Evolutionary conservation across 805 yeast species (phyloP), one percentile per base, ranked within the genome.

Genomic region (Wickerhamiella allomyrinae): DNA sequence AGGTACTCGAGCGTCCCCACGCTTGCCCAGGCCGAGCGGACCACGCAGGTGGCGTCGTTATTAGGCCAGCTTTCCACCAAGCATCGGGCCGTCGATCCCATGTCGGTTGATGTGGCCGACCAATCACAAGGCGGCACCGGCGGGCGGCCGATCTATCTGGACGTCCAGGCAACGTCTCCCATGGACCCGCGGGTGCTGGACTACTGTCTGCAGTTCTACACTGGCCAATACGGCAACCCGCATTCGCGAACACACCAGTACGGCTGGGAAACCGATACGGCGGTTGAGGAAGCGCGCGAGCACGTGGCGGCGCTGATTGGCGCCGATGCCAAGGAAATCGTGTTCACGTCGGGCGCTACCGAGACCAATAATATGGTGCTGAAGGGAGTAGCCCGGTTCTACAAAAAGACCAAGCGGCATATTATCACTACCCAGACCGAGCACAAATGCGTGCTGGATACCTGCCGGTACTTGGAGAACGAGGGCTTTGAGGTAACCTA

Each of bases 161-260:
- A 91, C 56, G 87, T 87, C 73, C 99, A 91, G 65, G 97, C 98
- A 23, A 91, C 99, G 0, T 89, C 99, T 0, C 98, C 97, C 21
- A 82, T 91, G 1, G 99, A 91, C 58, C 98, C 98, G 24, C 71
- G 99, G 43, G 99, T 91, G 8, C 64, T 91, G 51, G 66, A 61
- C 46, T 52, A 40, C 38, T 61, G 61, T 64, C 49, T 61, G 41
- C 57, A 55, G 35, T 57, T 53, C 48, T 58, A 56, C 50, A 89
- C 97, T 2, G 97, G 97, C 3, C 69, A 84, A 44, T 91, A 85
- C 59, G 99, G 99, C 48, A 91, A 91, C 60, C 99, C 99, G 19
- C 99, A 91, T 63, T 85, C 95, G 5, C 77, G 91, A 45, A 91
- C 98, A 2, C 99, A 91, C 59, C 74, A 94, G 5, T 91, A 89